Percentiles rank a stretch among this genome's conserved stretches.
phyloP scores from a whole-genome alignment of 768 basidiomycete genomes.

The Tylopilus rubrobrunneus region DNA sequence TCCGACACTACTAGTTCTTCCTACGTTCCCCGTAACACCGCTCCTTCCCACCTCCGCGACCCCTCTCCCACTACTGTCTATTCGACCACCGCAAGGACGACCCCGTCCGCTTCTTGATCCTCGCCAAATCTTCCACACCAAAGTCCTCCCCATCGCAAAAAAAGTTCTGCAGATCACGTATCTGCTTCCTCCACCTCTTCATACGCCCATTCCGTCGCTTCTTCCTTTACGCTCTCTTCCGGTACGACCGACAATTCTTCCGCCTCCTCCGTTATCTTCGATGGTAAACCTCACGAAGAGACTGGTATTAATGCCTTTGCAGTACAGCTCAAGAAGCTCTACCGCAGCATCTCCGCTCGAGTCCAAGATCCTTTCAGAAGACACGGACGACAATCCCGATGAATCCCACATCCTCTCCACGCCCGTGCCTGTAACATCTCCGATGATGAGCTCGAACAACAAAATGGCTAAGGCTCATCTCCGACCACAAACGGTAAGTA shows the following conservation, averaged over 20 bases:
- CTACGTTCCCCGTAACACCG: constrained; percentile 32
- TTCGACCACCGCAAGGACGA: constrained; percentile 92
- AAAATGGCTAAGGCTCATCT: constrained; percentile 72
- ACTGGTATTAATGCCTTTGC: constrained; percentile 67
- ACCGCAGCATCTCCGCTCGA: constrained; percentile 84
- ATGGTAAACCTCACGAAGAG: constrained; percentile 49
- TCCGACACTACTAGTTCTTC: constrained; percentile 55
- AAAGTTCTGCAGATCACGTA: constrained; percentile 62
- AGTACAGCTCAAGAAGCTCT: constrained; percentile 72
- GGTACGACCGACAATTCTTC: constrained; percentile 73
- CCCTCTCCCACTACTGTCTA: constrained; percentile 50
- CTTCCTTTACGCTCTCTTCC: constrained; percentile 70
- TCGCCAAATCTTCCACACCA: constrained; percentile 44
- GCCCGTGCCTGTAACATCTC: constrained; percentile 27
- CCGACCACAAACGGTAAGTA: constrained; percentile 83
- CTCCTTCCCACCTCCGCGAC: constrained; percentile 30
- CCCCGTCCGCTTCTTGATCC: constrained; percentile 77
- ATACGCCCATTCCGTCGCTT: constrained; percentile 63
- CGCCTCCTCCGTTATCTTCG: constrained; percentile 65
- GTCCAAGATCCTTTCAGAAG: constrained; percentile 57
- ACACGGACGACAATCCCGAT: constrained; percentile 50
- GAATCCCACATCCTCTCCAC: constrained; percentile 35
- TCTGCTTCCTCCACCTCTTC: constrained; percentile 76
- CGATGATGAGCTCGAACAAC: constrained; percentile 64
- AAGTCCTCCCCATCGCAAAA: constrained; percentile 54